Conservation (phyloP, 495 filamentous ascomycete species). For the Thermothielavioides terrestris region DNA sequence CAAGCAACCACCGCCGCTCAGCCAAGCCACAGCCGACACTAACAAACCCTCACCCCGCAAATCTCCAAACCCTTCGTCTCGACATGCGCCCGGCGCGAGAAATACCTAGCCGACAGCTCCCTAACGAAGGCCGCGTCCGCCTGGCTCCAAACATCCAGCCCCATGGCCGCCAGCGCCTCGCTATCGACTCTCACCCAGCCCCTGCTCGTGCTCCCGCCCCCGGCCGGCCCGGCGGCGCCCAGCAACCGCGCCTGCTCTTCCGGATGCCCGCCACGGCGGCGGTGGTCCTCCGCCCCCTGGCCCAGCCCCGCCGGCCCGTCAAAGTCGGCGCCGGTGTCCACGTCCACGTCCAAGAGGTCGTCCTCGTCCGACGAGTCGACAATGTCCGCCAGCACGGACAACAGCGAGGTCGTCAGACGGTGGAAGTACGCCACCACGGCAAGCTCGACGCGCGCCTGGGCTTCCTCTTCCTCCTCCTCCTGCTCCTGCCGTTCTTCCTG, state of each 20-base stretch:
- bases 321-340: slow-evolving; percentile 17
- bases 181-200: slow-evolving; percentile 48
- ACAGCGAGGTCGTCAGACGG: slow-evolving; percentile 62
- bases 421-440: slow-evolving; percentile 89
- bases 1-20: neutral
- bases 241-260: slow-evolving; percentile 25
- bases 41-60: slow-evolving; percentile 75
- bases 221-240: neutral
- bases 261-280: too few species aligned
- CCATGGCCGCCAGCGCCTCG: slow-evolving; percentile 70
- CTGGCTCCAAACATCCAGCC: slow-evolving; percentile 79
- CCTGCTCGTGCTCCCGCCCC: slow-evolving; percentile 21
- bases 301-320: slow-evolving; percentile 12
- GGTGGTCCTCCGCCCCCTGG: slow-evolving; percentile 10
- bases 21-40: neutral
- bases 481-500: slow-evolving; percentile 22
- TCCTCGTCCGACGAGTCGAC: slow-evolving; percentile 51
- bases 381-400: slow-evolving; percentile 61
- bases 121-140: slow-evolving; percentile 64
- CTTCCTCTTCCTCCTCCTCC: slow-evolving; percentile 17
- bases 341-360: slow-evolving; percentile 37
- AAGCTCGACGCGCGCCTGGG: slow-evolving; percentile 48
- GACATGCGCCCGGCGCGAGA: slow-evolving; percentile 58
- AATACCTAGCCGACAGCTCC: slow-evolving; percentile 61
- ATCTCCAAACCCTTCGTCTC: slow-evolving; percentile 66